Percentiles rank a stretch among this genome's conserved stretches.
Evolutionary conservation across 805 yeast species (phyloP).

Genomic region (Cyberlindnera xishuangbannaensis): DNA sequence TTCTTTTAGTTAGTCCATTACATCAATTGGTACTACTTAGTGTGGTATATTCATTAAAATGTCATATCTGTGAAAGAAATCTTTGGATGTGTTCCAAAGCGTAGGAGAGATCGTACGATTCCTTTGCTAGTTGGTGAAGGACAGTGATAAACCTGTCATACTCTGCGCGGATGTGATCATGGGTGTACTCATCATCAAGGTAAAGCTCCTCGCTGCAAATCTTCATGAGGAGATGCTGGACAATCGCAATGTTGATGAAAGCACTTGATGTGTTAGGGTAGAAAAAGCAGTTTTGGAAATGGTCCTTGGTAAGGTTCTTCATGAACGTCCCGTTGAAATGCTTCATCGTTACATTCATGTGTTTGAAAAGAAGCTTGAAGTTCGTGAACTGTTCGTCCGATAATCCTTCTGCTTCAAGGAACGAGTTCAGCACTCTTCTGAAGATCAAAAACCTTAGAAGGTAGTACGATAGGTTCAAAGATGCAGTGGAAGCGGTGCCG

Average conservation of each 20-base stretch:
- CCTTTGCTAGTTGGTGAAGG: slow-evolving; percentile 3
- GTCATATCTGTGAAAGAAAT: too few species aligned
- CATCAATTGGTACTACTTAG: too few species aligned
- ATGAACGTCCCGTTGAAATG: slow-evolving; percentile 18
- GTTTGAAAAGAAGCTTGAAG: slow-evolving; percentile 16
- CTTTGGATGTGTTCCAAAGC: slow-evolving; percentile 9
- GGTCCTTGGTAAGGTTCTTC: slow-evolving; percentile 15
- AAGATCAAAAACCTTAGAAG: slow-evolving; percentile 19
- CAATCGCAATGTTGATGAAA: slow-evolving; percentile 21
- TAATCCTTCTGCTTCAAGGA: slow-evolving; percentile 16
- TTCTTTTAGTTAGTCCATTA: neutral
- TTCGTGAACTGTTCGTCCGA: slow-evolving; percentile 9
- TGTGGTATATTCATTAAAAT: too few species aligned
- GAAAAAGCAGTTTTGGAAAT: slow-evolving; percentile 15
- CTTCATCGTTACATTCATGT: slow-evolving; percentile 11
- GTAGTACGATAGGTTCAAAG: slow-evolving; percentile 21
- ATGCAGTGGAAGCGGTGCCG: slow-evolving; percentile 16
- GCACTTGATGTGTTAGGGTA: slow-evolving; percentile 10
- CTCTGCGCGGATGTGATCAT: slow-evolving; percentile 1
- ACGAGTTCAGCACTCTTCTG: slow-evolving; percentile 20
- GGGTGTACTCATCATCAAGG: slow-evolving; percentile 16
- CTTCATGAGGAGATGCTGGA: slow-evolving; percentile 16
- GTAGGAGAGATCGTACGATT: slow-evolving; percentile 1
- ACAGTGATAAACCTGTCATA: slow-evolving; percentile 5
- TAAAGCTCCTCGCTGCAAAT: slow-evolving; percentile 14